These are phyloP conservation scores for Hemisphaericaspora nanyangensis DNA, from an alignment of 805 yeast genomes.

Conservation along the genomic window DNA sequence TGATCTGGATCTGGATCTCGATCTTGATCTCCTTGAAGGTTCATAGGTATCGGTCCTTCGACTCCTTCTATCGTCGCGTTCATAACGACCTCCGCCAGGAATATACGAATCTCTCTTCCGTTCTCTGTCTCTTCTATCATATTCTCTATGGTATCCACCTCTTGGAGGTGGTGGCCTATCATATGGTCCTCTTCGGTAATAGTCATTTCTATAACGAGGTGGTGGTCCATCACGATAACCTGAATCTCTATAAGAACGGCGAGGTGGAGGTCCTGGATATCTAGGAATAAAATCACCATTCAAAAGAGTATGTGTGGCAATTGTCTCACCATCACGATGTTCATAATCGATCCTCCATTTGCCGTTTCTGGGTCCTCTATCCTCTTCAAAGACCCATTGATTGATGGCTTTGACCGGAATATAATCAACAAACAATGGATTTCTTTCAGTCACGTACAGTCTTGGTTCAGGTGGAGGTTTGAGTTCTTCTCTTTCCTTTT, in stretches of 20 bases:
- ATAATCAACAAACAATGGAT: slow-evolving; percentile 36
- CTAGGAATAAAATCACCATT: slow-evolving; percentile 16
- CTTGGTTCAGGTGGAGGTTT: slow-evolving; percentile 16
- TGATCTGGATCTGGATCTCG: slow-evolving; percentile 8
- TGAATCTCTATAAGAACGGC: slow-evolving; percentile 1
- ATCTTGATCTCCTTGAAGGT: slow-evolving; percentile 9
- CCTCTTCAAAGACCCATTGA: slow-evolving; percentile 46
- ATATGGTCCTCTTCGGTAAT: slow-evolving; percentile 9
- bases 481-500: slow-evolving; percentile 8
- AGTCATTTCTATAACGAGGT: slow-evolving; percentile 2
- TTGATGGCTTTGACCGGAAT: slow-evolving; percentile 44
- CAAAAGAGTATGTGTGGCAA: slow-evolving; percentile 15
- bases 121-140: neutral
- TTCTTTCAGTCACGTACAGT: slow-evolving; percentile 15
- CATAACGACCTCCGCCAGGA: slow-evolving; percentile 7
- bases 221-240: neutral
- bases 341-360: slow-evolving; percentile 42
- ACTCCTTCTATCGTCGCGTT: slow-evolving; percentile 4
- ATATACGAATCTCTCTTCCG: slow-evolving; percentile 10
- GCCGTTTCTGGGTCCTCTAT: slow-evolving; percentile 41
- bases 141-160: slow-evolving; percentile 1
- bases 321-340: slow-evolving; percentile 24
- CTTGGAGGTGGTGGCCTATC: slow-evolving; percentile 6
- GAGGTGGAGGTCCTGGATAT: slow-evolving; percentile 9
- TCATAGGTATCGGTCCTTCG: slow-evolving; percentile 11